Base-by-base conservation (phyloP, 345 rosid species). In the Populus ilicifolia region DNA sequence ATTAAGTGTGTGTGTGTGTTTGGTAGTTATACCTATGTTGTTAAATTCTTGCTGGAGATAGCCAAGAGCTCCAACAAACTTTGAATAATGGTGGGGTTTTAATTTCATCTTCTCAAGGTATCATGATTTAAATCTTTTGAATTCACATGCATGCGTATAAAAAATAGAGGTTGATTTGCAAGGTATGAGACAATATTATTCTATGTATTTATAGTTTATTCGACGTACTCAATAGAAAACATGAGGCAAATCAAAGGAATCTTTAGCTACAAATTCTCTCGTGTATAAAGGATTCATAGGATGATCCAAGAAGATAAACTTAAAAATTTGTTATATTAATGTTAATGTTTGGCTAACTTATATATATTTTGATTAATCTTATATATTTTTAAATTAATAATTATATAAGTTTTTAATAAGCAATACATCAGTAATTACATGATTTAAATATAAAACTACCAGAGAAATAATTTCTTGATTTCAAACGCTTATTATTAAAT, bases 1-100 rank as follows among this genome's bases (percentile, higher is more conserved):
- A 6, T 38, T 36, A 36, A 44, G 25, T 23, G 36, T 48, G 21
- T 27, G 75, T 30, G 33, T 33, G 5, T 33, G 29, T 48, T 13
- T n/a, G 73, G 79, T 79, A 54, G 83, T 74, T 72, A 83, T 54
- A 74, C 17, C 76, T 79, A 71, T 84, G 83, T 86, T 73, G 88
- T 86, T 83, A 79, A 77, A 63, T 80, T 80, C 2, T 87, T 73
- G 91, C 80, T 87, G 87, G 79, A 78, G 83, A 79, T 84, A 83
- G 77, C 76, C 73, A 77, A 30, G 41, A 80, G 54, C 69, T 68
- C 79, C 89, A 88, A 81, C 91, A 85, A 89, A 85, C 89, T 83
- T 89, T 88, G 93, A 88, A 84, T 80, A 75, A 38, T 56, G 8
- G n/a, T 23, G 25, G 50, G 35, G 13, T 8, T 73, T 73, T 68